Base-by-base conservation (phyloP, 2,329 filamentous ascomycete genomes). In the Phaeoacremonium minimum region DNA sequence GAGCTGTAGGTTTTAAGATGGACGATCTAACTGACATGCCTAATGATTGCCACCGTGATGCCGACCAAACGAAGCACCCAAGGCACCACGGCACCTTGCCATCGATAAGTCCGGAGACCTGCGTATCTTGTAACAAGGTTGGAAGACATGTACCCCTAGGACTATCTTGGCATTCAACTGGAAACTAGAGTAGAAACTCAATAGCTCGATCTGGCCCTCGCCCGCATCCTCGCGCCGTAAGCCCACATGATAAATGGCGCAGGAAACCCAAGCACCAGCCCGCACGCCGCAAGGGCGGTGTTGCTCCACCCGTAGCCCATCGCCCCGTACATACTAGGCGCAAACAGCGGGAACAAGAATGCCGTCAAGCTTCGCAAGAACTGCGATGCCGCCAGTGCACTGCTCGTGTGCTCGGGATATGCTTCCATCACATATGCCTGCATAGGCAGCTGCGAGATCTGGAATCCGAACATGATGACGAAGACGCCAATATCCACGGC, bases 321-420 rank as follows among this genome's bases (percentile, higher is more conserved):
- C 0, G 35, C 38, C 4, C 42, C 22, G 22, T 64, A 66, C 47
- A 66, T 55, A 9, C 43, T 52, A 0, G 69, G 67, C 0, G 66
- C 67, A 40, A 74, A 73, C 0, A 75, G 43, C 0, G 72, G 71
- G 30, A 75, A 74, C 8, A 62, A 42, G 42, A 73, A 73, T 0
- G 67, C 71, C 3, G 60, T 54, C 30, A 75, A 45, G 7, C 64
- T 71, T 8, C 51, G 49, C 9, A 69, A 44, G 33, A 75, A 66
- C 38, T 67, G 67, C 17, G 54, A 44, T 1, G 71, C 71, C 2
- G 68, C 69, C 14, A 66, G 56, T 0, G 71, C 71, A 19, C 63
- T 68, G 2, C 63, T 66, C 0, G 67, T 64, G 44, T 73, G 64
- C 4, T 67, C 61, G 0, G 61, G 57, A 40, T 73, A 76, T 1